A percentile compares a stretch with the other conserved stretches of the same genome.
phyloP scores from a whole-genome alignment of 441 rosid species.

The Erodium texanum region DNA sequence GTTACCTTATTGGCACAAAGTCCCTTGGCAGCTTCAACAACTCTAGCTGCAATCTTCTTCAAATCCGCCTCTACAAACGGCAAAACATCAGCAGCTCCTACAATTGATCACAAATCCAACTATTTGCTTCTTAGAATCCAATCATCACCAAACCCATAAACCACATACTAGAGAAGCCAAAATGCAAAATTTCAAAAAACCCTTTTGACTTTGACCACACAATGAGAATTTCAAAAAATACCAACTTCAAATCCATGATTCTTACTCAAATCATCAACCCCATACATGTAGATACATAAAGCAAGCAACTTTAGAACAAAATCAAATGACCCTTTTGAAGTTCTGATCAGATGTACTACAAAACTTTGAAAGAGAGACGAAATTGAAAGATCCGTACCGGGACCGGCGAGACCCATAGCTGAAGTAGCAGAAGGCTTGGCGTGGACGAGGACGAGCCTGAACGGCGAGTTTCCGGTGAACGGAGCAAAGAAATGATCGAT shows the following conservation, averaged over 20 bases:
- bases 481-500: conserved; percentile 49
- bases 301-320: too few species aligned
- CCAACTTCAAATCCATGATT: too few species aligned
- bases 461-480: conserved; percentile 36
- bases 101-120: neutral
- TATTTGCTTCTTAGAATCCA: too few species aligned
- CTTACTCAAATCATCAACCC: too few species aligned
- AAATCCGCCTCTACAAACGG: conserved; percentile 65
- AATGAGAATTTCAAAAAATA: too few species aligned
- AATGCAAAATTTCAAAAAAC: too few species aligned
- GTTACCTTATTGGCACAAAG: conserved; percentile 34
- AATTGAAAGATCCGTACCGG: conserved; percentile 31
- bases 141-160: too few species aligned
- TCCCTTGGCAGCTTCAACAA: conserved; percentile 52
- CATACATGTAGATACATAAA: too few species aligned
- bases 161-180: too few species aligned
- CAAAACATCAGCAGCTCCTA: conserved; percentile 71
- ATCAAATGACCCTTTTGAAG: neutral
- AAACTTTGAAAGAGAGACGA: neutral
- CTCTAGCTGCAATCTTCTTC: conserved; percentile 53
- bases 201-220: too few species aligned
- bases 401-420: conserved; percentile 61
- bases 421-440: conserved; percentile 58
- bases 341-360: neutral
- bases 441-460: conserved; percentile 62